phyloP scores from a whole-genome alignment of 2,329 filamentous ascomycete genomes.

The Arthrobotrys sphaeroides region DNA sequence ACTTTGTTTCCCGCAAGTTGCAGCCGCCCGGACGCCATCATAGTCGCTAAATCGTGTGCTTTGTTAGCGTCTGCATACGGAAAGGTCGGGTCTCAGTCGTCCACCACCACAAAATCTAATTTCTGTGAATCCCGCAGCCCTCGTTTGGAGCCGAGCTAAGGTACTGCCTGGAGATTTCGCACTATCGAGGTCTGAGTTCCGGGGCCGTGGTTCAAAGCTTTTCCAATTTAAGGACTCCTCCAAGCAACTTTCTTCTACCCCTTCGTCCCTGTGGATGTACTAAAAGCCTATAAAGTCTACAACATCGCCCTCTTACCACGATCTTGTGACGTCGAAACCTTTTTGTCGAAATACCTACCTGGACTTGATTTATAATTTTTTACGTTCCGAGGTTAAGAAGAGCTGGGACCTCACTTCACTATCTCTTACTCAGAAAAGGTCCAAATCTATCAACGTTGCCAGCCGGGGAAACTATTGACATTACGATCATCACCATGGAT shows the following conservation, averaged over 20 bases:
- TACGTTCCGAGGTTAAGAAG: not conserved
- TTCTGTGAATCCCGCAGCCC: conserved; percentile 44
- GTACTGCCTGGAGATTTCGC: conserved; percentile 34
- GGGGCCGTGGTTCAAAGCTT: conserved; percentile 51
- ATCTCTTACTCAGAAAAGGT: not conserved
- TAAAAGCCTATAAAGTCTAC: conserved; percentile 50
- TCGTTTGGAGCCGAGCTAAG: conserved; percentile 46
- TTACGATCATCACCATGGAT: conserved; percentile 65
- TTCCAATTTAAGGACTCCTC: conserved; percentile 43
- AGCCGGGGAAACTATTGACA: conserved; percentile 4
- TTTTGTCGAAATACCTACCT: not conserved
- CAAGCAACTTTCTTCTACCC: conserved; percentile 23
- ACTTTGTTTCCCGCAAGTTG: conserved; percentile 47
- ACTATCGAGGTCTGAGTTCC: conserved; percentile 41
- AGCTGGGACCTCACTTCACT: not conserved
- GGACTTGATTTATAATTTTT: not conserved
- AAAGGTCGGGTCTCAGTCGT: conserved; percentile 51
- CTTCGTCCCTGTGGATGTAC: conserved; percentile 24
- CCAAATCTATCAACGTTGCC: not conserved
- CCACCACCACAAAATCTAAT: conserved; percentile 49
- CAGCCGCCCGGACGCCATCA: conserved; percentile 49
- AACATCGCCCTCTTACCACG: conserved; percentile 29
- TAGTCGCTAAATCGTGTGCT: conserved; percentile 41
- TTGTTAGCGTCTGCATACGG: conserved; percentile 53
- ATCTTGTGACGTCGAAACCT: conserved; percentile 26